Evolutionary conservation across 2,329 filamentous ascomycete genomes (phyloP).

Genomic region (Anthostomella pinea): DNA sequence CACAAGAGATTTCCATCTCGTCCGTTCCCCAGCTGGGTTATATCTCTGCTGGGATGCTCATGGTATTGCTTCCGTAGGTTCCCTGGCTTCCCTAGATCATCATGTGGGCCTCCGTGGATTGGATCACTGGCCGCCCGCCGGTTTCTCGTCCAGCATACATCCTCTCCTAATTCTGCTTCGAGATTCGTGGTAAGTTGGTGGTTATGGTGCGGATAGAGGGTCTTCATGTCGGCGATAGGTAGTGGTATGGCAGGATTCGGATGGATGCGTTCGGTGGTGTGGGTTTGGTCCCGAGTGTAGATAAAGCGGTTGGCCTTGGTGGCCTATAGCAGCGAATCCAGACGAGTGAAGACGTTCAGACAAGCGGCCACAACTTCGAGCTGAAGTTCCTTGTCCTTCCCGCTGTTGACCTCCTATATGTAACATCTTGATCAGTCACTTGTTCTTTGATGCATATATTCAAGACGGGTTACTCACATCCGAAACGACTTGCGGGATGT

Average conservation of each 20-base stretch:
- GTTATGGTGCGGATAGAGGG: neutral
- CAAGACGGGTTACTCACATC: slow-evolving; percentile 51
- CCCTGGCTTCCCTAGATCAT: no score
- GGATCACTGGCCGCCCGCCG: no score
- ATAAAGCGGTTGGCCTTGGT: no score
- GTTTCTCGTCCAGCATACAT: no score
- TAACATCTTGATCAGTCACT: slow-evolving; percentile 6
- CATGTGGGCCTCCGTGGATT: no score
- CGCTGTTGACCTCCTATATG: slow-evolving; percentile 69
- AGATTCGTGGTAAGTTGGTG: neutral
- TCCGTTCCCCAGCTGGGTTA: no score
- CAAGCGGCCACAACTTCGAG: slow-evolving; percentile 96
- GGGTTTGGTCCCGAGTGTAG: no score
- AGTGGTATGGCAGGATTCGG: no score
- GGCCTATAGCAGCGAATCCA: slow-evolving; percentile 90
- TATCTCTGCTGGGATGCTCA: no score
- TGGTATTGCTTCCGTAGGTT: no score
- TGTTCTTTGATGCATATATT: neutral
- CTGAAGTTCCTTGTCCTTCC: slow-evolving; percentile 92
- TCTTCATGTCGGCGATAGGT: slow-evolving; percentile 1
- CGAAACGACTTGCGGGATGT: slow-evolving; percentile 79
- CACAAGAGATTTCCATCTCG: no score
- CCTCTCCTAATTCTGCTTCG: no score
- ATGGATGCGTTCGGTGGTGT: neutral
- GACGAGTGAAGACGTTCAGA: slow-evolving; percentile 92